A percentile compares a stretch with the other conserved stretches of the same genome.
These are phyloP conservation scores for Paracoccidioides brasiliensis DNA, from an alignment of 2,329 filamentous ascomycete genomes.

Conservation along the genomic window DNA sequence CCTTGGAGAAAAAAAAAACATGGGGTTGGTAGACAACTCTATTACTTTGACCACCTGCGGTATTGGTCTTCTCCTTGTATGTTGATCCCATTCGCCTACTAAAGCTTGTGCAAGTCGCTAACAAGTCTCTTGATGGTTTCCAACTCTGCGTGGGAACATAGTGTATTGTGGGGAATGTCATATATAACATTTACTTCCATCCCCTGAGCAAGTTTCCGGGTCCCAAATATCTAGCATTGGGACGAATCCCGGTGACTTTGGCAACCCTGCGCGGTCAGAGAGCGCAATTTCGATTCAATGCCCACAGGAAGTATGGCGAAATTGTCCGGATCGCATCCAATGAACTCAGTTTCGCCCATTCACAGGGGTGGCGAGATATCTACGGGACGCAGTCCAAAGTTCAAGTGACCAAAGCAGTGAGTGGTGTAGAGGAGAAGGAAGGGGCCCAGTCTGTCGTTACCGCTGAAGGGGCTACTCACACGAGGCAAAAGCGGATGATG, in stretches of 20 bases:
- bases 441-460: constrained; percentile 10
- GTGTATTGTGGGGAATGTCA: constrained; percentile 3
- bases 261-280: constrained; percentile 4
- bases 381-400: constrained; percentile 13
- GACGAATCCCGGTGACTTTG: constrained; percentile 6
- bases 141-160: background rate
- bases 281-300: constrained; percentile 6
- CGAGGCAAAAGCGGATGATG: constrained; percentile 20
- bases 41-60: constrained; percentile 1
- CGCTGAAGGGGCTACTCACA: constrained; percentile 15
- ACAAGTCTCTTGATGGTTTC: background rate
- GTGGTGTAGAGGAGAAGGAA: constrained; percentile 5
- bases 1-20: background rate
- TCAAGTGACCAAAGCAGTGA: constrained; percentile 1
- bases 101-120: background rate
- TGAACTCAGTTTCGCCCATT: constrained; percentile 15
- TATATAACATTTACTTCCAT: constrained; percentile 16
- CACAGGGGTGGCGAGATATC: constrained; percentile 20
- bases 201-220: constrained; percentile 16
- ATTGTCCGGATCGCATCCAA: constrained; percentile 20
- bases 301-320: constrained; percentile 19
- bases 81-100: background rate
- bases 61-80: background rate
- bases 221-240: constrained; percentile 11
- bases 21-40: background rate